Percentiles rank a stretch among this genome's conserved stretches.
Conservation (phyloP, 352 stramenopile species). For the Phytophthora cryptogea region DNA sequence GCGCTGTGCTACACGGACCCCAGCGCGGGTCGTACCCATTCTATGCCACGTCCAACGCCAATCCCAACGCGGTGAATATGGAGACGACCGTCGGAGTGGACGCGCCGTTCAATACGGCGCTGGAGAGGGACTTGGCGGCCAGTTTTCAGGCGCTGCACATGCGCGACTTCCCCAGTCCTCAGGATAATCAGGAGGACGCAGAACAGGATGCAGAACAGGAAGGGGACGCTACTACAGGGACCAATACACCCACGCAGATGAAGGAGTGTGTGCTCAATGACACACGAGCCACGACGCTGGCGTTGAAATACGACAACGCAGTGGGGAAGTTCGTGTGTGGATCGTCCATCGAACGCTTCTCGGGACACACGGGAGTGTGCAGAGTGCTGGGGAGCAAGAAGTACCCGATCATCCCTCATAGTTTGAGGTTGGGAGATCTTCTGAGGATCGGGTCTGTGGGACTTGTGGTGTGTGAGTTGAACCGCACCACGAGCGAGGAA, state of each 20-base stretch:
- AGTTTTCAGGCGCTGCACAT: constrained; percentile 65
- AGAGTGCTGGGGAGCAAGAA: constrained; percentile 90
- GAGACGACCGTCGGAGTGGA: constrained; percentile 7
- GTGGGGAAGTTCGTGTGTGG: constrained; percentile 83
- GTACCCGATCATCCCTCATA: constrained; percentile 78
- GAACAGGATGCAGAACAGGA: constrained; percentile 10
- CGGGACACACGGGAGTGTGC: constrained; percentile 90
- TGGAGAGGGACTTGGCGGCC: constrained; percentile 49
- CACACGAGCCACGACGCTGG: constrained; percentile 75
- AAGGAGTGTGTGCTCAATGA: constrained; percentile 88
- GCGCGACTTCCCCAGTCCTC: constrained; percentile 43
- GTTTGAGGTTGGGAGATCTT: constrained; percentile 79
- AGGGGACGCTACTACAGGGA: not conserved
- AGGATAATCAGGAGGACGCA: constrained; percentile 12
- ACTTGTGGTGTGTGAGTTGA: constrained; percentile 91
- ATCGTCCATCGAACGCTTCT: constrained; percentile 90
- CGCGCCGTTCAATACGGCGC: constrained; percentile 29
- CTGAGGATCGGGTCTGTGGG: constrained; percentile 91
- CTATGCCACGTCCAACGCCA: constrained; percentile 16
- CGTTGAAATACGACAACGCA: constrained; percentile 67
- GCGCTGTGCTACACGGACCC: constrained; percentile 74
- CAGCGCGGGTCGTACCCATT: constrained; percentile 60
- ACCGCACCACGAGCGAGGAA: constrained; percentile 69
- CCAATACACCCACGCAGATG: constrained; percentile 43
- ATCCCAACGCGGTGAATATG: constrained; percentile 11